A percentile compares a stretch with the other conserved stretches of the same genome.
Evolutionary conservation across 2,329 filamentous ascomycete species (phyloP).

Genomic region (Clonostachys rhizophaga): DNA sequence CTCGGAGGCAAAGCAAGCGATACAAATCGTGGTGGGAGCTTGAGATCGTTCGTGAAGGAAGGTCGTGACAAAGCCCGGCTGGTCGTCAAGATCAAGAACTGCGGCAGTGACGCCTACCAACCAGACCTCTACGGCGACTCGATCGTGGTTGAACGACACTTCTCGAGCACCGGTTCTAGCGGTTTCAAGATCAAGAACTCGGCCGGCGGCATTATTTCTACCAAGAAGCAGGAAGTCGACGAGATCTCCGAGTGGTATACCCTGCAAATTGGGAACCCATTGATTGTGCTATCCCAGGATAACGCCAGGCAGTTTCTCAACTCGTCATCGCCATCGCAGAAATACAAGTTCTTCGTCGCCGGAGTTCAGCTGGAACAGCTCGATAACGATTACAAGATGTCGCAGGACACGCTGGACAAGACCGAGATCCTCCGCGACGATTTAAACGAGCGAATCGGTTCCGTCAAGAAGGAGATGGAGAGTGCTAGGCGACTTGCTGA

Average conservation of each 20-base stretch:
- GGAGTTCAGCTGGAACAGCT: slow-evolving; percentile 91
- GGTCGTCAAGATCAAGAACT: slow-evolving; percentile 85
- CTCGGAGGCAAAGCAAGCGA: slow-evolving; percentile 91
- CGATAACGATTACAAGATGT: slow-evolving; percentile 83
- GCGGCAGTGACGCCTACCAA: slow-evolving; percentile 79
- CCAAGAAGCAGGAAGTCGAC: slow-evolving; percentile 81
- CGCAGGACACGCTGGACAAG: slow-evolving; percentile 73
- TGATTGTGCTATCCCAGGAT: slow-evolving; percentile 94
- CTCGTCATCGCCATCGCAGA: slow-evolving; percentile 72
- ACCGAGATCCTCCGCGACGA: slow-evolving; percentile 35
- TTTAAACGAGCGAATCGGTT: slow-evolving; percentile 21
- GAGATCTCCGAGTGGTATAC: slow-evolving; percentile 92
- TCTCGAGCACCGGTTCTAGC: slow-evolving; percentile 68
- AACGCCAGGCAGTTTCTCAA: slow-evolving; percentile 92
- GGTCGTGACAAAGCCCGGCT: slow-evolving; percentile 74
- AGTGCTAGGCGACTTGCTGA: slow-evolving; percentile 62
- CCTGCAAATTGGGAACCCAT: slow-evolving; percentile 91
- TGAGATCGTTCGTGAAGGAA: slow-evolving; percentile 90
- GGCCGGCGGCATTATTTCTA: slow-evolving; percentile 67
- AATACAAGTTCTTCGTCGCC: slow-evolving; percentile 95
- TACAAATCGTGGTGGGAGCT: slow-evolving; percentile 84
- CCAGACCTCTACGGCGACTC: slow-evolving; percentile 76
- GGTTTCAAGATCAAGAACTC: slow-evolving; percentile 84
- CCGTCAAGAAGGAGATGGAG: slow-evolving; percentile 38
- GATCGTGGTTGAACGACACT: slow-evolving; percentile 89